These are phyloP conservation scores for Hypoxylon sp. DNA, from an alignment of 2,329 filamentous ascomycete species.

Conservation along the genomic window DNA sequence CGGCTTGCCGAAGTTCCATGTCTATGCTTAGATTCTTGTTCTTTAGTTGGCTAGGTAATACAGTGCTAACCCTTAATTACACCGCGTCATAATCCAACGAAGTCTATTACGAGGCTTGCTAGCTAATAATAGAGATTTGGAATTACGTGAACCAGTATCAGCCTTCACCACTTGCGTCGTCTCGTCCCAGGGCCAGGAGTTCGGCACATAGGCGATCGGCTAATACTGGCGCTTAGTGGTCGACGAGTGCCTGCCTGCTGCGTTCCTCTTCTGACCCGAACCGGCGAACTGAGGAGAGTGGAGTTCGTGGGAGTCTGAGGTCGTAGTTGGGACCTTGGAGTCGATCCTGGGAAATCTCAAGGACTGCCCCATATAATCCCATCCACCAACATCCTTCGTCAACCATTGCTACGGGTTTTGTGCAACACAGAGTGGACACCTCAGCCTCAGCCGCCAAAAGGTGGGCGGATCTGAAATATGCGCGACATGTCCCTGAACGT, in stretches of 20 bases:
- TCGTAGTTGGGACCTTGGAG: slow-evolving; percentile 45
- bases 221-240: slow-evolving; percentile 43
- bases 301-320: slow-evolving; percentile 44
- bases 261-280: slow-evolving; percentile 25
- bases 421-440: slow-evolving; percentile 52
- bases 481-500: slow-evolving; percentile 44
- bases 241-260: slow-evolving; percentile 20
- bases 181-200: slow-evolving; percentile 24
- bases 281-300: slow-evolving; percentile 36
- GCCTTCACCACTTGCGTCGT: slow-evolving; percentile 18
- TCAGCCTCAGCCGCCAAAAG: slow-evolving; percentile 50
- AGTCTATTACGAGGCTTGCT: slow-evolving; percentile 6
- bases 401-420: slow-evolving; percentile 50
- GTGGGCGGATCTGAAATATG: slow-evolving; percentile 46
- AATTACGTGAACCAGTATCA: slow-evolving; percentile 6
- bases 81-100: slow-evolving; percentile 15
- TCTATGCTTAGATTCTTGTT: slow-evolving; percentile 17
- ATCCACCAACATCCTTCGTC: slow-evolving; percentile 42
- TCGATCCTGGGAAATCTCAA: slow-evolving; percentile 39
- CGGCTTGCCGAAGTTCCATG: slow-evolving; percentile 27
- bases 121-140: slow-evolving; percentile 7
- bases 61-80: slow-evolving; percentile 15
- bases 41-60: slow-evolving; percentile 10
- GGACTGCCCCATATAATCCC: slow-evolving; percentile 36
- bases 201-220: slow-evolving; percentile 37